Conservation (phyloP, 768 basidiomycete species). For the Mycena rosella region DNA sequence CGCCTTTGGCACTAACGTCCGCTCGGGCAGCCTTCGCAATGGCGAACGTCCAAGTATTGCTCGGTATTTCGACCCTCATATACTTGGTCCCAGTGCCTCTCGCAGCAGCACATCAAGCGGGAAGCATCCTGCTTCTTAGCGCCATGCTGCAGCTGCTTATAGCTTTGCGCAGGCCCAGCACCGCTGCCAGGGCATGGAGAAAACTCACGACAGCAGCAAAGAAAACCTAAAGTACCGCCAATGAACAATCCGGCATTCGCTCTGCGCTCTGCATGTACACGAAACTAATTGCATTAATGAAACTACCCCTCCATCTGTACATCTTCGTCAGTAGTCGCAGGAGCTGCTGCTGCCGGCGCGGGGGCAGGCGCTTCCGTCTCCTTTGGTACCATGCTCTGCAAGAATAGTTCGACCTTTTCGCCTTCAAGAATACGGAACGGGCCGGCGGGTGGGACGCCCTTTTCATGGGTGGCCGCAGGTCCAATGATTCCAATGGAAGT, state of each 20-base stretch:
- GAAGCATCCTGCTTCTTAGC: slow-evolving; percentile 89
- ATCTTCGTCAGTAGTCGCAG: slow-evolving; percentile 72
- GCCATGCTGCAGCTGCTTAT: slow-evolving; percentile 84
- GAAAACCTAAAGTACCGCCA: slow-evolving; percentile 2
- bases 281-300: slow-evolving; percentile 35
- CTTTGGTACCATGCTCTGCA: slow-evolving; percentile 85
- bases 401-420: slow-evolving; percentile 77
- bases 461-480: slow-evolving; percentile 71
- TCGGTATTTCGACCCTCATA: slow-evolving; percentile 80
- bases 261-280: slow-evolving; percentile 18
- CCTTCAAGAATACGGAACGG: slow-evolving; percentile 92
- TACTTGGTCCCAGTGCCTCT: slow-evolving; percentile 94
- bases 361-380: slow-evolving; percentile 58
- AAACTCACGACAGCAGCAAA: slow-evolving; percentile 33
- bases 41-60: slow-evolving; percentile 84
- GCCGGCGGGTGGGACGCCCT: slow-evolving; percentile 61
- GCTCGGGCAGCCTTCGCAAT: slow-evolving; percentile 76
- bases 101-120: slow-evolving; percentile 95
- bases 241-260: not conserved
- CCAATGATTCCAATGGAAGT: slow-evolving; percentile 96
- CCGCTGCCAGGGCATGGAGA: slow-evolving; percentile 74
- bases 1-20: slow-evolving; percentile 69
- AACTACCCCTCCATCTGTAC: slow-evolving; percentile 86
- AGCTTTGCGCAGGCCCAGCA: slow-evolving; percentile 76
- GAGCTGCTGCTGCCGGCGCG: slow-evolving; percentile 52